Percentiles rank a stretch among this genome's conserved stretches.
Evolutionary conservation across 1,284 basidiomycete genomes (phyloP).

Genomic region (Agaricales sp.): DNA sequence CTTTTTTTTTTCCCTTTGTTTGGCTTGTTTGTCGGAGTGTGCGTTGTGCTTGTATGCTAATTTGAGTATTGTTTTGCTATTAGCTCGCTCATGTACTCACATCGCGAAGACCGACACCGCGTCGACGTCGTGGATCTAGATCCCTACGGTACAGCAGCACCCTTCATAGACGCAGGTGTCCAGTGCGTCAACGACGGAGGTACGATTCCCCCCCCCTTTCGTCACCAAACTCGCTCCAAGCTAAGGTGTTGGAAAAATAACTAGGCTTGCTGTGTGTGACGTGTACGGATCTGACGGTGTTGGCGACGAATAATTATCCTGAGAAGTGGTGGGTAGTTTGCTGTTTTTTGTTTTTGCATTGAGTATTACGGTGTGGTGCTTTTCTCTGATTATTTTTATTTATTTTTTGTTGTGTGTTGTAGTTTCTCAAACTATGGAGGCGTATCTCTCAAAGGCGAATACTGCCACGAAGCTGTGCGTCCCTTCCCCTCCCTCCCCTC

Average conservation of each 20-base stretch:
- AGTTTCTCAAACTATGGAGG: constrained; percentile 97
- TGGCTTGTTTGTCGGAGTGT: background rate
- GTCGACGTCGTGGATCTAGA: constrained; percentile 96
- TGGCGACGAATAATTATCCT: constrained; percentile 91
- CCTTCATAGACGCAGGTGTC: constrained; percentile 96
- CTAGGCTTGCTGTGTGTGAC: constrained; percentile 89
- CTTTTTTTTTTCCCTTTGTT: constrained; percentile 9
- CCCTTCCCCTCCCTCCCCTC: background rate
- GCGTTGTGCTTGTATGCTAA: background rate
- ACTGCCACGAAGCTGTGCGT: constrained; percentile 84
- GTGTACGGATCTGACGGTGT: constrained; percentile 91
- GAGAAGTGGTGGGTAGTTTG: constrained; percentile 76
- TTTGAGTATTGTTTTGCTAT: background rate
- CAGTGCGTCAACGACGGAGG: constrained; percentile 85
- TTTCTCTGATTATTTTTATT: constrained; percentile 3
- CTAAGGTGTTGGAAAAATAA: background rate
- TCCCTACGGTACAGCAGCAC: constrained; percentile 95
- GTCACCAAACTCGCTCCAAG: constrained; percentile 3
- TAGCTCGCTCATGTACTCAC: constrained; percentile 86
- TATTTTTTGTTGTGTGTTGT: constrained; percentile 6
- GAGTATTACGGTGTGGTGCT: no score
- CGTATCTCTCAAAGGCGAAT: constrained; percentile 85
- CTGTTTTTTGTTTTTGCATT: background rate
- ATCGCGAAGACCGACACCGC: constrained; percentile 61
- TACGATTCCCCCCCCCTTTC: constrained; percentile 19